Conservation (phyloP, 176 grass and related monocot genomes). For the Juncus effusus region DNA sequence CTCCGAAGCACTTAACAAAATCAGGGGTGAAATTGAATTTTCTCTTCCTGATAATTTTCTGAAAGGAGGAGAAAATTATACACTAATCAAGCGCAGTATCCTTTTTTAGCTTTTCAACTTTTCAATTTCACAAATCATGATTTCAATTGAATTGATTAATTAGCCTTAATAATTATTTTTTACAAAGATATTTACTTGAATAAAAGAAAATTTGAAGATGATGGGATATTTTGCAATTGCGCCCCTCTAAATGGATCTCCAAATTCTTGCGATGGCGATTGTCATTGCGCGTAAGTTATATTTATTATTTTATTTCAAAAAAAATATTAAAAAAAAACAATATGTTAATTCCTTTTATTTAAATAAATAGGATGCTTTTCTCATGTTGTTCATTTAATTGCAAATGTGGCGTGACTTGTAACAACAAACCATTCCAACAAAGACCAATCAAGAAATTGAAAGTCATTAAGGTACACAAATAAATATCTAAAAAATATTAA, state of each 20-base stretch:
- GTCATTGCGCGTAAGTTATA: conserved; percentile 67
- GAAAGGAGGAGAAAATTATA: conserved; percentile 17
- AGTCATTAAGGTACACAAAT: conserved; percentile 55
- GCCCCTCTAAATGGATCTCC: conserved; percentile 45
- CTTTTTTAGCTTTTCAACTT: background rate
- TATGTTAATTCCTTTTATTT: conserved; percentile 13
- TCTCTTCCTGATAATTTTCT: conserved; percentile 32
- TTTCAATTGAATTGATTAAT: conserved; percentile 2
- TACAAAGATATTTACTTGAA: conserved; percentile 67
- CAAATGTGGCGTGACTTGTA: conserved; percentile 62
- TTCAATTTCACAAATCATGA: conserved; percentile 1
- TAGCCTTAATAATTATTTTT: conserved; percentile 5
- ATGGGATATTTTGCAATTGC: conserved; percentile 85
- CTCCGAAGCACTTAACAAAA: conserved; percentile 3
- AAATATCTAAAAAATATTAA: background rate
- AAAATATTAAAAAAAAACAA: background rate
- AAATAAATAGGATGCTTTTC: conserved; percentile 78
- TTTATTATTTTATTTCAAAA: background rate
- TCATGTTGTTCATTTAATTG: conserved; percentile 85
- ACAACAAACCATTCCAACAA: conserved; percentile 88
- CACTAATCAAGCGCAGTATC: conserved; percentile 31
- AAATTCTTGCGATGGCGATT: conserved; percentile 63
- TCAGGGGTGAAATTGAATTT: conserved; percentile 14
- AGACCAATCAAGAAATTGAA: conserved; percentile 70
- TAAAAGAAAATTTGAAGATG: conserved; percentile 74